These are phyloP conservation scores for Chrysosporium keratinophilum DNA, from an alignment of 2,329 filamentous ascomycete genomes.

Conservation along the genomic window DNA sequence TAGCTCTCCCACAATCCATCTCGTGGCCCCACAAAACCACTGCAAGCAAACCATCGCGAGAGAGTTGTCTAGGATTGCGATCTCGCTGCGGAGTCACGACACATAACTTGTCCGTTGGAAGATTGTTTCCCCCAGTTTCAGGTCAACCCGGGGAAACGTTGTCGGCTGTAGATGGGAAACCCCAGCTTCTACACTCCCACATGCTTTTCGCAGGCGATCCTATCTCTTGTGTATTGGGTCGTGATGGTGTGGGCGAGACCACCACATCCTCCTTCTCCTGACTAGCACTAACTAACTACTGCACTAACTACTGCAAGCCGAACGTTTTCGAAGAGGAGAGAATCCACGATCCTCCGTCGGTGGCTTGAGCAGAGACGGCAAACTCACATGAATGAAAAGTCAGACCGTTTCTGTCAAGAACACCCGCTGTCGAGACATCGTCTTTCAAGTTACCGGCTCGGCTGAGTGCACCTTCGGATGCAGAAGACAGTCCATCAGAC, in stretches of 20 bases:
- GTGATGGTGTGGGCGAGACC: no score
- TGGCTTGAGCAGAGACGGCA: no score
- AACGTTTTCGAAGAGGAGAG: no score
- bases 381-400: no score
- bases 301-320: no score
- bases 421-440: no score
- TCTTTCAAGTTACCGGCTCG: neutral
- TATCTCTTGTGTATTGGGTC: no score
- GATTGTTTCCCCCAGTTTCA: neutral
- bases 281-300: no score
- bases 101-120: neutral
- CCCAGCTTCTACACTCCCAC: neutral
- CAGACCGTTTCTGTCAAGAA: no score
- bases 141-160: neutral
- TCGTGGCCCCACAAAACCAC: neutral
- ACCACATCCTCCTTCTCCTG: neutral
- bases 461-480: neutral
- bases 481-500: neutral
- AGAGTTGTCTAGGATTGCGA: neutral
- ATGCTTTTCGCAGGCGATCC: neutral
- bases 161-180: neutral
- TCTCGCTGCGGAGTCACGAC: neutral
- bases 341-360: no score
- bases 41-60: neutral
- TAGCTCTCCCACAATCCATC: neutral